Evolutionary conservation across 1,284 basidiomycete genomes (phyloP).

Genomic region (Cryptococcus amylolentus): DNA sequence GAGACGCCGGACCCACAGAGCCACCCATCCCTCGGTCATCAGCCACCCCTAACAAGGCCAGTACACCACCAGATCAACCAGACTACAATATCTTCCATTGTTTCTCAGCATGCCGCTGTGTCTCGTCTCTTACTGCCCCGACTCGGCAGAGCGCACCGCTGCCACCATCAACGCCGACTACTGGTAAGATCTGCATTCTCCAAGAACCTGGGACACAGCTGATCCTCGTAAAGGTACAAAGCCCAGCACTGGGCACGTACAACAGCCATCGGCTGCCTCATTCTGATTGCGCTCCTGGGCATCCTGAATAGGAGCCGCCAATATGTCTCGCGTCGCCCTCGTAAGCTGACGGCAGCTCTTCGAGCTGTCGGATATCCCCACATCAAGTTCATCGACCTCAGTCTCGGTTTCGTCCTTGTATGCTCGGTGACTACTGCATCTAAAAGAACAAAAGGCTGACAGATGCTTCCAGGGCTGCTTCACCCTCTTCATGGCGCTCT

Average conservation of each 20-base stretch:
- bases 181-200: background rate
- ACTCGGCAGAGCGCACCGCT: background rate
- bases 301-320: background rate
- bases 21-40: no score
- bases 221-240: background rate
- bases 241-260: background rate
- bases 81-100: no score
- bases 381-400: slow-evolving; percentile 1
- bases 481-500: slow-evolving; percentile 3
- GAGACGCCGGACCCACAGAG: no score
- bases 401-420: background rate
- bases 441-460: no score
- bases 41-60: no score
- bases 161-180: background rate
- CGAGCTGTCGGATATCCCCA: slow-evolving; percentile 1
- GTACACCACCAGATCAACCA: no score
- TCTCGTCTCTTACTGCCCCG: background rate
- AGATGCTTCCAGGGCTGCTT: background rate
- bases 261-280: background rate
- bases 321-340: background rate
- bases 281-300: slow-evolving; percentile 1
- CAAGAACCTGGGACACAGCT: background rate
- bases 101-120: background rate
- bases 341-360: background rate
- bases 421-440: background rate